phyloP scores from a whole-genome alignment of 805 yeast species.

The Huiozyma naganishii region DNA sequence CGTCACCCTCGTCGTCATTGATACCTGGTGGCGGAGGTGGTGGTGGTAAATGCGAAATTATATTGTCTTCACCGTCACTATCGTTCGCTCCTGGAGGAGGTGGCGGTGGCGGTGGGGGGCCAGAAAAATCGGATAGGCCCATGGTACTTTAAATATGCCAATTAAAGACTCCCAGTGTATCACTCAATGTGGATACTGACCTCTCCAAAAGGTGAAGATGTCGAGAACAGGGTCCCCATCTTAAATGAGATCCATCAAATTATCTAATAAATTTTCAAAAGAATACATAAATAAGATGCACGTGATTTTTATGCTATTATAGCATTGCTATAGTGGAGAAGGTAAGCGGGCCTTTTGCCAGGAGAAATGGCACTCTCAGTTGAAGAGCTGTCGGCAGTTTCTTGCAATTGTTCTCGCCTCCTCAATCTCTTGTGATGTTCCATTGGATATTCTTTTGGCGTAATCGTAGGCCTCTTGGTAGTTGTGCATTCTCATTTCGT shows the following conservation, averaged over 20 bases:
- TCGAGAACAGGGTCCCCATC: too few relatives aligned
- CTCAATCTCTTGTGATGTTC: conserved; percentile 77
- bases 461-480: conserved; percentile 62
- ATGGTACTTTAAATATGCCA: too few relatives aligned
- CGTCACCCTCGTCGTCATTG: background rate
- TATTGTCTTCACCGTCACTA: background rate
- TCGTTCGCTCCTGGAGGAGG: conserved; percentile 17
- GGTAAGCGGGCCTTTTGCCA: background rate
- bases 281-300: too few relatives aligned
- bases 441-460: conserved; percentile 60
- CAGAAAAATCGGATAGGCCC: too few relatives aligned
- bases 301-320: too few relatives aligned
- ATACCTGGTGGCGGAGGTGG: conserved; percentile 19
- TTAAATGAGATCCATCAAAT: too few relatives aligned
- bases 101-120: conserved; percentile 18
- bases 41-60: conserved; percentile 7
- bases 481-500: conserved; percentile 44
- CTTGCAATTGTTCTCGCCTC: conserved; percentile 79
- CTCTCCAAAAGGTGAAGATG: too few relatives aligned
- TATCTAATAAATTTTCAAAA: too few relatives aligned
- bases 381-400: conserved; percentile 53
- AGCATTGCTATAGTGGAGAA: too few relatives aligned
- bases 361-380: background rate
- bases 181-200: too few relatives aligned
- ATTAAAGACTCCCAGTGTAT: too few relatives aligned